These are phyloP conservation scores for Blastomyces silverae DNA, from an alignment of 2,329 filamentous ascomycete species.

Conservation along the genomic window DNA sequence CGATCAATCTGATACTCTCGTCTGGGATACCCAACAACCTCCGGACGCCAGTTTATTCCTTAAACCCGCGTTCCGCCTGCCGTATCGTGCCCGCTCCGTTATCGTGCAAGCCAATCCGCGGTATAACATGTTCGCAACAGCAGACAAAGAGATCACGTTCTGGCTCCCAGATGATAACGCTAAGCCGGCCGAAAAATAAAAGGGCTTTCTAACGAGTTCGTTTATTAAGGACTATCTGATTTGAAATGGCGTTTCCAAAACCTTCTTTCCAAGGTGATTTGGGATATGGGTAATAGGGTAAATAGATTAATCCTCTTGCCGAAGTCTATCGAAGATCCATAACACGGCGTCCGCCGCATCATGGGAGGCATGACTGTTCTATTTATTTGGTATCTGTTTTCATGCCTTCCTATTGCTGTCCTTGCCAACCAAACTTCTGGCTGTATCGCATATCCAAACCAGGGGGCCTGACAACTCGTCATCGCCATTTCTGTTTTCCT, in stretches of 20 bases:
- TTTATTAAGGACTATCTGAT: conserved; percentile 8
- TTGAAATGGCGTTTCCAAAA: not conserved
- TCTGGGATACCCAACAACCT: conserved; percentile 71
- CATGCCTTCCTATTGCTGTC: conserved; percentile 45
- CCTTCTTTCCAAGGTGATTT: not conserved
- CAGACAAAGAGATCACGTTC: conserved; percentile 74
- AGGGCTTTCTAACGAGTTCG: conserved; percentile 6
- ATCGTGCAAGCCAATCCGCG: conserved; percentile 58
- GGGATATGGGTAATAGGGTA: not conserved
- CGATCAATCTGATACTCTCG: conserved; percentile 61
- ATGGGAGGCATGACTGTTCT: not conserved
- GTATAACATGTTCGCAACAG: conserved; percentile 85
- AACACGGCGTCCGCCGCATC: no score
- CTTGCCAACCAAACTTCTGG: conserved; percentile 61
- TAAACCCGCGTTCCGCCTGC: conserved; percentile 36
- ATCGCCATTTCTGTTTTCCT: conserved; percentile 44
- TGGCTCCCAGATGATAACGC: conserved; percentile 62
- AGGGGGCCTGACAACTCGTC: conserved; percentile 52
- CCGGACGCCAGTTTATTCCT: conserved; percentile 50
- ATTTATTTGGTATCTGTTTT: conserved; percentile 4
- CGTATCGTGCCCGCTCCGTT: conserved; percentile 49
- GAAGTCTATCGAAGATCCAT: not conserved
- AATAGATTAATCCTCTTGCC: not conserved
- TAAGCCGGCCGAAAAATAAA: conserved; percentile 33
- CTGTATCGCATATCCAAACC: conserved; percentile 59